phyloP scores from a whole-genome alignment of 2,329 filamentous ascomycete species.

The Ascochyta viciae-villosae region DNA sequence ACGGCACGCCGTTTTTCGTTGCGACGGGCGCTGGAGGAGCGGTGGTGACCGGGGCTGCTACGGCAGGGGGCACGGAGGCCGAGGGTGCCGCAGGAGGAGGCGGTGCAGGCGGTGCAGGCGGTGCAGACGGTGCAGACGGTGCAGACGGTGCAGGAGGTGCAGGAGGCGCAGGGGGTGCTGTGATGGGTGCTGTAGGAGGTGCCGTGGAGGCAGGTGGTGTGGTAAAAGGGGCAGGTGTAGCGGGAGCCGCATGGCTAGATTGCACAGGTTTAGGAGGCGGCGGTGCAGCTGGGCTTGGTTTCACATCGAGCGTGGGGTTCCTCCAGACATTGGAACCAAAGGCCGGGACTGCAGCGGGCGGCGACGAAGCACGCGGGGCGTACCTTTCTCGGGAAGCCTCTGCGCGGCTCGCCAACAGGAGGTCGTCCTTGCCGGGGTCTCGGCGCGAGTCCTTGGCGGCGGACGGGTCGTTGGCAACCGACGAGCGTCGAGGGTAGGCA shows the following conservation, averaged over 20 bases:
- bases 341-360: constrained; percentile 63
- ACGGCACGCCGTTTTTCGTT: constrained; percentile 22
- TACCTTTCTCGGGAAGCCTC: constrained; percentile 57
- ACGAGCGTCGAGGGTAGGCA: constrained; percentile 47
- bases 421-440: constrained; percentile 54
- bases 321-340: constrained; percentile 58
- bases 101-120: constrained; percentile 25
- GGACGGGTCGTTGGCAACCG: constrained; percentile 43
- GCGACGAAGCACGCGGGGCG: constrained; percentile 57
- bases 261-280: constrained; percentile 40
- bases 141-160: constrained; percentile 32
- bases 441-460: constrained; percentile 44
- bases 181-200: no score
- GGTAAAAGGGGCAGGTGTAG: constrained; percentile 15
- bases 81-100: constrained; percentile 37
- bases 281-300: constrained; percentile 29
- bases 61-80: constrained; percentile 26
- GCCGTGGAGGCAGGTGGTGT: no score
- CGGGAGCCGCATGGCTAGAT: constrained; percentile 24
- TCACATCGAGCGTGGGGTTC: constrained; percentile 47
- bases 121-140: constrained; percentile 25
- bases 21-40: constrained; percentile 29
- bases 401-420: constrained; percentile 54
- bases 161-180: constrained; percentile 28
- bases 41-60: constrained; percentile 30